A percentile compares a stretch with the other conserved stretches of the same genome.
phyloP scores from a whole-genome alignment of 176 grass and related monocot species.

The Saccharum spontaneum region DNA sequence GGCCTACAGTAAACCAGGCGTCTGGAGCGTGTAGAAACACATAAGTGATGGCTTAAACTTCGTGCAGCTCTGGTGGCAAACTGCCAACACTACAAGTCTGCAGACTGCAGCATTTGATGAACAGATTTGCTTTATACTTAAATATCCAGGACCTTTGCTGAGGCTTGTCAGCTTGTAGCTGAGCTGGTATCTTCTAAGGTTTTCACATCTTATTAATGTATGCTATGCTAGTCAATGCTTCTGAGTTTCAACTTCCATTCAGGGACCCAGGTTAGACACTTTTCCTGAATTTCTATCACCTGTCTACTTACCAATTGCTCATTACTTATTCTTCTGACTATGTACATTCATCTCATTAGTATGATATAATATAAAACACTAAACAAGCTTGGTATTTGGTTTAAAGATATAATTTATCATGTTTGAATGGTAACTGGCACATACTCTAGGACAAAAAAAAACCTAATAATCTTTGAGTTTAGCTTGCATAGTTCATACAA shows the following conservation, averaged over 20 bases:
- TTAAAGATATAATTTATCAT: slow-evolving; percentile 8
- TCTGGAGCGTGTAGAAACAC: slow-evolving; percentile 3
- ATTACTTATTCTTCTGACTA: slow-evolving; percentile 16
- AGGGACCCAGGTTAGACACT: slow-evolving; percentile 15
- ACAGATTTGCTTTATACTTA: neutral
- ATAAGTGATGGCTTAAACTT: neutral
- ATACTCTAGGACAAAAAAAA: neutral
- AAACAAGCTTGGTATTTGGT: neutral
- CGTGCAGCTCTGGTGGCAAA: neutral
- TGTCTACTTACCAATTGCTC: neutral
- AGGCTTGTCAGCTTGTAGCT: neutral
- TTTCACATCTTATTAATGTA: neutral
- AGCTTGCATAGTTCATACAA: neutral
- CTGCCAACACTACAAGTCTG: neutral
- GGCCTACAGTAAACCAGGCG: neutral
- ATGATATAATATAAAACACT: slow-evolving; percentile 11
- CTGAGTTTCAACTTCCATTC: neutral
- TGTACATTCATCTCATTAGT: neutral
- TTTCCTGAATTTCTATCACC: neutral
- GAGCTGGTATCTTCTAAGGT: slow-evolving; percentile 8
- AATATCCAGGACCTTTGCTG: neutral
- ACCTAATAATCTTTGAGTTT: neutral
- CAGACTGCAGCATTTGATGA: neutral
- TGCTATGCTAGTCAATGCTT: neutral
- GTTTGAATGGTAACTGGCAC: neutral